Conservation (phyloP, 805 yeast genomes). For the Blastobotrys robertii region DNA sequence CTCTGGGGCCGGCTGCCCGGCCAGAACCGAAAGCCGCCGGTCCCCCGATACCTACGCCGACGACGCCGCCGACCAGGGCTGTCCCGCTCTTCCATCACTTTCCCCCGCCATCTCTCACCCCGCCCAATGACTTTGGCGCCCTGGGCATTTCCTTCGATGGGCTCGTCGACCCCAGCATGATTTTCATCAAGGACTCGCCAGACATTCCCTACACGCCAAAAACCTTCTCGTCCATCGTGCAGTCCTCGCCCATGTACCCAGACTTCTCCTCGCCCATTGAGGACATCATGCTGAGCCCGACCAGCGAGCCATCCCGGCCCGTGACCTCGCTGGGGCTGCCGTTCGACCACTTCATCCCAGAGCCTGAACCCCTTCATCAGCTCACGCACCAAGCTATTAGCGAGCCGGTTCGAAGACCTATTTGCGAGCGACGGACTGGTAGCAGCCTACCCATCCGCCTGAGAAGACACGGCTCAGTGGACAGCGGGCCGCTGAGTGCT, state of each 20-base stretch:
- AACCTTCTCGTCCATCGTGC: conserved; percentile 14
- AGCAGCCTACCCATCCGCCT: conserved; percentile 2
- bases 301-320: conserved; percentile 7
- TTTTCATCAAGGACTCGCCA: not conserved
- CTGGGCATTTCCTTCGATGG: conserved; percentile 4
- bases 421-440: conserved; percentile 1
- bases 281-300: no score
- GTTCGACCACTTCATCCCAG: not conserved
- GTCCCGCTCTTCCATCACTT: not conserved
- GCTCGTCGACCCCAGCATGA: not conserved
- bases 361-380: no score
- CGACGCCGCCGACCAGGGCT: no score
- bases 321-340: not conserved
- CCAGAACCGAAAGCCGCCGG: no score
- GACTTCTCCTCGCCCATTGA: conserved; percentile 11
- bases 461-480: not conserved
- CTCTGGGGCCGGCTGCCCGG: no score
- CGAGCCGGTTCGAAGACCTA: not conserved
- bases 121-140: conserved; percentile 1
- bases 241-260: conserved; percentile 16
- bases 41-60: no score
- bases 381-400: no score
- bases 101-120: not conserved
- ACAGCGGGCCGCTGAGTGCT: conserved; percentile 5
- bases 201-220: conserved; percentile 13